Percentiles rank a stretch among this genome's conserved stretches.
Conservation (phyloP, 352 stramenopile species). For the Globisporangium uncinulatum region DNA sequence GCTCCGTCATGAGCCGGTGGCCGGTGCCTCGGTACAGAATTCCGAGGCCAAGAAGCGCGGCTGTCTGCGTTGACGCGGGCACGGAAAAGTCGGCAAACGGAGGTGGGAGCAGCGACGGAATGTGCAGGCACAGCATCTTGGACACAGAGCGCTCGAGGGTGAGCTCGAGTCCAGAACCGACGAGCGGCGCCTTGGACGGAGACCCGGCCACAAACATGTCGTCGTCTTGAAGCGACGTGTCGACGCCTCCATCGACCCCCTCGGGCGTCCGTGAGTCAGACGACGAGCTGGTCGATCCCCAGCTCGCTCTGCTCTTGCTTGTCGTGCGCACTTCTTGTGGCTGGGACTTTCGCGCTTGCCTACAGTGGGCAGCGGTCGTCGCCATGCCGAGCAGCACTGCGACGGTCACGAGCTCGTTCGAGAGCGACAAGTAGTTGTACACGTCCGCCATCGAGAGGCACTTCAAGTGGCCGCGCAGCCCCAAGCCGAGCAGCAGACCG, state of each 20-base stretch:
- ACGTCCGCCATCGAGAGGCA: constrained; percentile 96
- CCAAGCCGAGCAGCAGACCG: constrained; percentile 94
- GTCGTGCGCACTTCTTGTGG: constrained; percentile 1
- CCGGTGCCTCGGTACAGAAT: constrained; percentile 95
- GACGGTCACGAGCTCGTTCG: constrained; percentile 95
- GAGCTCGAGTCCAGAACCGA: constrained; percentile 45
- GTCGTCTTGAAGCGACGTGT: constrained; percentile 17
- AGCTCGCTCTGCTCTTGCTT: not conserved
- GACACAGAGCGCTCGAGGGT: constrained; percentile 87
- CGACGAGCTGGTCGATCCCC: not conserved
- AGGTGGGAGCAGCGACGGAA: constrained; percentile 93
- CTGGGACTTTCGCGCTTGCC: constrained; percentile 34
- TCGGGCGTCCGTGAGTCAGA: not conserved
- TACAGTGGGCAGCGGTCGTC: constrained; percentile 88
- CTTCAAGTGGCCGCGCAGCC: constrained; percentile 91
- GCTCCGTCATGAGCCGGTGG: constrained; percentile 97
- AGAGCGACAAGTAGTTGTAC: constrained; percentile 98
- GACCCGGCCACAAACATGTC: constrained; percentile 5
- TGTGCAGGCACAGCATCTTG: constrained; percentile 98
- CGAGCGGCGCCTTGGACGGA: constrained; percentile 24
- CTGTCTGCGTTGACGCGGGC: constrained; percentile 91
- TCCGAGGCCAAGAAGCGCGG: constrained; percentile 93
- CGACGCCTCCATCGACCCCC: not conserved
- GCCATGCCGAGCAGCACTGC: constrained; percentile 96
- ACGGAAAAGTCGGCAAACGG: constrained; percentile 96